Evolutionary conservation across 1,284 basidiomycete genomes (phyloP), one percentile per base, ranked within the genome.

Genomic region (Irpex sp.): DNA sequence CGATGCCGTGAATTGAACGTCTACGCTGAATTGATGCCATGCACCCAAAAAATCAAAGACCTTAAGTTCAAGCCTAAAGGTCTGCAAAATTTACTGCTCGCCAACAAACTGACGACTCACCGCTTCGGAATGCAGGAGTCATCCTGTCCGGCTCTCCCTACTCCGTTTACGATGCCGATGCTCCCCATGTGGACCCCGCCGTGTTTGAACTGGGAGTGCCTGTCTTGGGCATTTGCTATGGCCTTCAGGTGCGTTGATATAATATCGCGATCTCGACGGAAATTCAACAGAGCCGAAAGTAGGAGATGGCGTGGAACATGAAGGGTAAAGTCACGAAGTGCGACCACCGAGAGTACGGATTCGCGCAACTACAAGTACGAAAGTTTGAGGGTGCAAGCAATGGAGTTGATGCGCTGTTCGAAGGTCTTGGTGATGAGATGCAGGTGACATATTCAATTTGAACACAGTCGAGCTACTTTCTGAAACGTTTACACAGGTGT

Each of bases 61-160:
- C 80, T 99, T 51, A 85, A 85, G 60, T 99, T 97, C 86, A 95
- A 92, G 74, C 97, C 97, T 2, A 98, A 97, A 81, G 97, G 95
- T 94, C 11, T n/a, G 3, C 17, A 15, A 13, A 8, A 57, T 17
- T 37, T 26, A 31, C 17, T 35, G n/a, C 37, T 26, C 19, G 15
- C 53, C 0, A 15, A 11, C 6, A 36, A 31, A 13, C 61, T 61
- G 17, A 39, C 35, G 3, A 17, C 49, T 19, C 57, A 6, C 68
- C 53, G 50, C 35, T 7, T 19, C 31, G 26, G 5, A 26, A 35
- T 55, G 8, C 33, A 96, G 95, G 97, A 66, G 92, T 99, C 75
- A 98, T 99, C 72, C 85, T 99, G 51, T 98, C 96, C 54, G 97
- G 97, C 63, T 98, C 97, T 11, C 97, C 97, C 0, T 99, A 97